Evolutionary conservation across 768 basidiomycete genomes (phyloP).

Genomic region (Leccinum rimulosum): DNA sequence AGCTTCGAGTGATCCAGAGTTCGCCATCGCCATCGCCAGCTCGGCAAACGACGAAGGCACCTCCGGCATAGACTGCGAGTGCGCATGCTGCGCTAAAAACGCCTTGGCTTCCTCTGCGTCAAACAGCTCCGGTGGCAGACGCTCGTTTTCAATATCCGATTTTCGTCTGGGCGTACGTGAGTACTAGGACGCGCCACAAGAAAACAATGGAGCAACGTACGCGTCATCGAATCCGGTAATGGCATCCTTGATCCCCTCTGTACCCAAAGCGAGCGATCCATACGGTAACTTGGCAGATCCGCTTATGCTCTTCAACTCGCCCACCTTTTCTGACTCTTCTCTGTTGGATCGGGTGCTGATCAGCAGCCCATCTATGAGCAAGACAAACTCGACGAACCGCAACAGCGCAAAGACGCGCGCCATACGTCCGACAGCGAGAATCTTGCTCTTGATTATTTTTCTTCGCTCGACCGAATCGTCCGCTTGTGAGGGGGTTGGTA

Average conservation of each 20-base stretch:
- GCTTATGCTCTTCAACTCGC: constrained; percentile 90
- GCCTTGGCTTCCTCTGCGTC: constrained; percentile 74
- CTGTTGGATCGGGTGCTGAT: constrained; percentile 36
- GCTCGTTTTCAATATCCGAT: constrained; percentile 98
- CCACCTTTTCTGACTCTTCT: constrained; percentile 97
- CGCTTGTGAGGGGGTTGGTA: constrained; percentile 35
- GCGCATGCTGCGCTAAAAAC: constrained; percentile 40
- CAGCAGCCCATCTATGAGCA: neutral
- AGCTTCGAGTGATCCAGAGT: constrained; percentile 42
- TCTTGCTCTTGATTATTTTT: constrained; percentile 97
- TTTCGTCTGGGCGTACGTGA: constrained; percentile 62
- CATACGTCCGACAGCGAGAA: constrained; percentile 96
- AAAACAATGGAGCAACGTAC: constrained; percentile 56
- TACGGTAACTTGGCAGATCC: constrained; percentile 78
- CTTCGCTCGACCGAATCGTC: constrained; percentile 69
- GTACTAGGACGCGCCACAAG: neutral
- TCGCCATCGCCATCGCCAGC: constrained; percentile 39
- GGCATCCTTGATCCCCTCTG: constrained; percentile 93
- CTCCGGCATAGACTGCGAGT: constrained; percentile 44
- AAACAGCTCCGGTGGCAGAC: constrained; percentile 92
- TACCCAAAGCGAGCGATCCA: constrained; percentile 80
- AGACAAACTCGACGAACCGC: constrained; percentile 60
- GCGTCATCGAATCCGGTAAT: constrained; percentile 95
- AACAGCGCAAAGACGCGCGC: constrained; percentile 93
- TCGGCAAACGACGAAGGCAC: constrained; percentile 44